Base-by-base conservation (phyloP, 192 early-diverging fungal genomes). In the Chytriomyces confervae region DNA sequence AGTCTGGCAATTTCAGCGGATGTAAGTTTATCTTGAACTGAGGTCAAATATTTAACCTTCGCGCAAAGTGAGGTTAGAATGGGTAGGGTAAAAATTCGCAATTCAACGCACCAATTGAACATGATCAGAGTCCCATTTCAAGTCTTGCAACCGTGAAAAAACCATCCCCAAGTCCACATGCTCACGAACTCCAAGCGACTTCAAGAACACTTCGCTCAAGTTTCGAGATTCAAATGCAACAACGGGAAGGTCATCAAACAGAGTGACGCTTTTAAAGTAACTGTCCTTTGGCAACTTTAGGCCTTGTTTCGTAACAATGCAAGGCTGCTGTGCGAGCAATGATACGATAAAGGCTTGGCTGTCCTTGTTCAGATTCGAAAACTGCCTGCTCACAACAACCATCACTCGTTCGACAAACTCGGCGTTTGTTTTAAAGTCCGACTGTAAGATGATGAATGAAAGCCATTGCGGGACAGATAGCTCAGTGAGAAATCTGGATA, bases 151-250 rank as follows among this genome's bases (percentile, higher is more conserved):
- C 16, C 94, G 87, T 62, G 94, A 90, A 83, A 97, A 95, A 13
- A 97, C 87, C 65, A 96, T 62, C 73, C 94, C 92, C 45, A 97
- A 80, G 45, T 96, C 93, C 10, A 96, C 94, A 75, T 94, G 91
- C 84, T 95, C 94, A 13, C 94, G 84, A n/a, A 96, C 93, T 6
- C 95, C 95, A 45, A 97, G 79, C 0, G 78, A 70, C 62, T 84
- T 82, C 27, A 95, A 69, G 10, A 95, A 86, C 45, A 79, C 51
- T 10, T 95, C 91, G 7, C 79, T 62, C 3, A 92, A 72, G 10
- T 50, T 66, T 62, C 84, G 86, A 45, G 87, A 61, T n/a, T 85
- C 79, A 24, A 94, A 89, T 7, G 82, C 48, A 29, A 95, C 85
- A 3, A 91, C 86, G 1, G 95, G 94, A 27, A 97, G 81, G 79